These are phyloP conservation scores for Populus davidiana DNA, from an alignment of 345 rosid species.

Conservation along the genomic window DNA sequence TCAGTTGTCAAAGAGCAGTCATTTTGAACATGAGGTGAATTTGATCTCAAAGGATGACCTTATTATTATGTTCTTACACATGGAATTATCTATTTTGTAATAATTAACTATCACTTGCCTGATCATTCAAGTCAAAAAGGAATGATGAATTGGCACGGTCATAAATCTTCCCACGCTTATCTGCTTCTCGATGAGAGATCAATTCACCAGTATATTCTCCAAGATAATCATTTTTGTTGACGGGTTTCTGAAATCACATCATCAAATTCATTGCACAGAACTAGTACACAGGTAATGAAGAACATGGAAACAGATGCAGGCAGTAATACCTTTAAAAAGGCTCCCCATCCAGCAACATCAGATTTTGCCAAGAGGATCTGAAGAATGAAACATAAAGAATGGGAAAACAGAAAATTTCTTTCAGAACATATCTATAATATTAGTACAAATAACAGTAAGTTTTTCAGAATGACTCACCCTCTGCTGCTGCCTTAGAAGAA, in stretches of 20 bases:
- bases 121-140: constrained; percentile 97
- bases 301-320: background rate
- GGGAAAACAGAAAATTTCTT: background rate
- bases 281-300: background rate
- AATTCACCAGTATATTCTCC: constrained; percentile 98
- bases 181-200: constrained; percentile 93
- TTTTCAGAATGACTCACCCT: constrained; percentile 41
- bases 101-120: constrained; percentile 47
- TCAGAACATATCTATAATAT: background rate
- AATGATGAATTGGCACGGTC: constrained; percentile 97
- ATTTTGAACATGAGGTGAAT: background rate
- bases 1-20: background rate
- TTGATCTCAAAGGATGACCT: background rate
- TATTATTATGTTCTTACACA: background rate
- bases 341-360: constrained; percentile 99
- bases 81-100: background rate
- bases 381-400: constrained; percentile 15
- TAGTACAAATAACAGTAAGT: background rate
- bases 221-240: constrained; percentile 89
- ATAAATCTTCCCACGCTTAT: constrained; percentile 96
- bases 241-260: constrained; percentile 67
- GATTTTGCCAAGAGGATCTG: constrained; percentile 92
- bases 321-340: constrained; percentile 75
- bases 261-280: constrained; percentile 17
- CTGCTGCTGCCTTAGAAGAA: constrained; percentile 74